Conservation (phyloP, 306 rosid genomes). For the peach (Prunus persica) region DNA sequence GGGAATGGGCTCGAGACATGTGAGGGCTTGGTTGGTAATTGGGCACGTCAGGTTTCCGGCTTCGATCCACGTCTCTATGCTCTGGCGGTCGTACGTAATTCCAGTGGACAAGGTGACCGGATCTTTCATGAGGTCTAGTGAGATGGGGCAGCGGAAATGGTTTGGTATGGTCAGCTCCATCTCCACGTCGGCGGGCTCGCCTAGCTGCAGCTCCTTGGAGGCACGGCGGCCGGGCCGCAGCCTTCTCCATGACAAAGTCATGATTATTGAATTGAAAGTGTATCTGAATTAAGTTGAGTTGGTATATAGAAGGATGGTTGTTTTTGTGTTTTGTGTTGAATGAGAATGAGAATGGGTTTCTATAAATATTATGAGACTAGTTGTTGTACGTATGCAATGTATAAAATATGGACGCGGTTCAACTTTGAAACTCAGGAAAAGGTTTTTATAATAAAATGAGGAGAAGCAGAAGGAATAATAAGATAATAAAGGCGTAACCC, state of each 20-base stretch:
- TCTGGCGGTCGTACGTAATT: constrained; percentile 47
- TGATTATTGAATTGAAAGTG: neutral
- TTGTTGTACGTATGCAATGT: neutral
- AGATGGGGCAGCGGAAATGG: constrained; percentile 50
- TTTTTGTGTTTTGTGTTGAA: neutral
- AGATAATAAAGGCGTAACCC: neutral
- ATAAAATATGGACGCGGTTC: constrained; percentile 4
- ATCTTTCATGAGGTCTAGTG: constrained; percentile 56
- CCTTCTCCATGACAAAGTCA: constrained; percentile 46
- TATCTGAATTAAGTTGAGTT: neutral
- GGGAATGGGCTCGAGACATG: constrained; percentile 36
- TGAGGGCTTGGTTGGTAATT: constrained; percentile 36
- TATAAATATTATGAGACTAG: neutral
- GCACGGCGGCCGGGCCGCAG: constrained; percentile 19
- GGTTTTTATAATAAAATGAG: neutral
- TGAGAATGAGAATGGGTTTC: neutral
- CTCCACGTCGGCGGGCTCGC: constrained; percentile 16
- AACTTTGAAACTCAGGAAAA: constrained; percentile 3
- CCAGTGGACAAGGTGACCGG: constrained; percentile 56
- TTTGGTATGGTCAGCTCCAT: constrained; percentile 38
- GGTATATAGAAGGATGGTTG: neutral
- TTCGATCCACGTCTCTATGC: constrained; percentile 55
- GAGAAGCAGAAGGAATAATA: neutral
- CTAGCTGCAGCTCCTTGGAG: neutral
- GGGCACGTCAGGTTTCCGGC: constrained; percentile 48